Base-by-base conservation (phyloP, 352 stramenopile genomes). In the Phytophthora uliginosa region DNA sequence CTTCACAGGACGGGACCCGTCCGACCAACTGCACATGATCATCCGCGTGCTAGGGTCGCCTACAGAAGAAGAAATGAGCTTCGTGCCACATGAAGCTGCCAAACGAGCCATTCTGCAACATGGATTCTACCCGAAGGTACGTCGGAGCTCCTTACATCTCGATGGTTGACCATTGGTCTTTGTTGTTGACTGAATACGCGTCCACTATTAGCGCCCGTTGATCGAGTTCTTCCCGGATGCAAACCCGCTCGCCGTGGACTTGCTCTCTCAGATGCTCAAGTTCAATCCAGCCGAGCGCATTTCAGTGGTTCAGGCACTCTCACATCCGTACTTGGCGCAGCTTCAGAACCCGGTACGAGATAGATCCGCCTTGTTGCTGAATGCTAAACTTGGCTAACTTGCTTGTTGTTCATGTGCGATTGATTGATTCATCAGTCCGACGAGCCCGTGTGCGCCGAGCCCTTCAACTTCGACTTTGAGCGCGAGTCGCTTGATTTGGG, bases 281-380 rank as follows among this genome's bases (percentile, higher is more conserved):
- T 98, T 99, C 60, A 97, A 98, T 73, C 96, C 96, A 0, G 76
- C 84, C n/a, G 91, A 98, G 71, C 91, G 96, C n/a, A 98, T 98
- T 77, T 98, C 89, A 2, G 93, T 98, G 36, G 77, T 91, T 10
- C 91, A 98, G 59, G 96, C 96, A 15, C 81, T 99, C 9, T 81
- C 79, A 64, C 94, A 98, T 78, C 91, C 92, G 64, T 98, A 98
- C 71, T 63, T 98, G 67, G 82, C 78, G 7, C 90, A 98, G 47
- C 88, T 98, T 50, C 95, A 98, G 79, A 97, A 98, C 48, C 81
- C 88, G 4, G 91, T 98, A 78, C 61, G 82, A 45, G 15, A 31
- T 31, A 7, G 28, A 31, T 31, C 4, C 28, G 7, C 28, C 4
- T 31, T 31, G 4, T 31, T 31, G 28, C 28, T 31, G 28, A 31